Conservation (phyloP, 768 basidiomycete species). For the Naganishia vishniacii region DNA sequence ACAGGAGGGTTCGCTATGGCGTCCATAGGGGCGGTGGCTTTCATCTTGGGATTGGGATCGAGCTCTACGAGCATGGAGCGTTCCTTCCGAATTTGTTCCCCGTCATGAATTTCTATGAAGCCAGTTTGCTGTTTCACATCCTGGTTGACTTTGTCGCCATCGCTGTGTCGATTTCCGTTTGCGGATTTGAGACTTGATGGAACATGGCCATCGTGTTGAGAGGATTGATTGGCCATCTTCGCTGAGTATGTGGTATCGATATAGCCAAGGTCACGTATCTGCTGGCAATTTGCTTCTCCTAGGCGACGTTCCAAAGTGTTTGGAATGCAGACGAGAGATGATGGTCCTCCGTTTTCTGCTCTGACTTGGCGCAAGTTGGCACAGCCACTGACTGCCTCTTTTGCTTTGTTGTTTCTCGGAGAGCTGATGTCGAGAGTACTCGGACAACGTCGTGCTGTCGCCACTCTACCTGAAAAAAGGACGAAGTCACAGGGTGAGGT, state of each 20-base stretch:
- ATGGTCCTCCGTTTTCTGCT: too few species aligned
- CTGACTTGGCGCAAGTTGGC: too few species aligned
- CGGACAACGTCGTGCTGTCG: too few species aligned
- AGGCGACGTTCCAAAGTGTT: neutral
- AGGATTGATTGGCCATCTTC: constrained; percentile 1
- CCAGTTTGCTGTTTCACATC: neutral
- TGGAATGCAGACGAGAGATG: too few species aligned
- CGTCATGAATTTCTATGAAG: constrained; percentile 7
- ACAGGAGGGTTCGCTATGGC: constrained; percentile 1
- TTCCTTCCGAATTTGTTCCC: neutral
- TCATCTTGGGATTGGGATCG: constrained; percentile 21
- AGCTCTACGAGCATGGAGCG: constrained; percentile 22
- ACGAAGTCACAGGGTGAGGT: too few species aligned
- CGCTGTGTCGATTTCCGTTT: neutral
- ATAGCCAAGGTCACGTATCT: too few species aligned
- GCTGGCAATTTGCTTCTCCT: neutral
- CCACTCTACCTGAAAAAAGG: too few species aligned
- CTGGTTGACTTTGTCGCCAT: neutral
- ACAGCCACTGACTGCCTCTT: too few species aligned
- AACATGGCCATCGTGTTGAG: neutral
- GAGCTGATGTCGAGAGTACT: too few species aligned
- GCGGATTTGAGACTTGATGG: neutral
- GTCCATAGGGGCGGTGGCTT: constrained; percentile 17
- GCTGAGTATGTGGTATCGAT: neutral
- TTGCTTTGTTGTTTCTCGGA: too few species aligned